Evolutionary conservation across 2,329 filamentous ascomycete species (phyloP).

Genomic region (Arachnopeziza araneosa): DNA sequence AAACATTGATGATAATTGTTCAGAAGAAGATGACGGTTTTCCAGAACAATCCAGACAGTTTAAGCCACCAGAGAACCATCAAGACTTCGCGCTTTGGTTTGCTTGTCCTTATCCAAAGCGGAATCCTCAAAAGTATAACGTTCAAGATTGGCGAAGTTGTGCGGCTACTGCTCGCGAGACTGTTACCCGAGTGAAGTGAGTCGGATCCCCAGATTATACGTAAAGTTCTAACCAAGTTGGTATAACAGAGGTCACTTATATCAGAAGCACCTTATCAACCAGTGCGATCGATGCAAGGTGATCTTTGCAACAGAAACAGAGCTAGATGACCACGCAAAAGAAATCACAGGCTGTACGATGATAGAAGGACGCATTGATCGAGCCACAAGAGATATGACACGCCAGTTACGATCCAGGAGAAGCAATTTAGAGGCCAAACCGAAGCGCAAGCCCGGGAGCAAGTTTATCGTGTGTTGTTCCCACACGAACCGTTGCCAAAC

Average conservation of each 20-base stretch:
- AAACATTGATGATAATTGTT: too few relatives aligned
- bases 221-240: too few relatives aligned
- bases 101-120: slow-evolving; percentile 6
- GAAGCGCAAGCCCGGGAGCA: slow-evolving; percentile 13
- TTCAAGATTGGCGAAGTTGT: slow-evolving; percentile 6
- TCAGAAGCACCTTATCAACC: slow-evolving; percentile 8
- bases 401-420: slow-evolving; percentile 9
- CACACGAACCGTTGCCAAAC: not conserved
- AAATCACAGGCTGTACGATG: not conserved
- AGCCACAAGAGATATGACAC: slow-evolving; percentile 3
- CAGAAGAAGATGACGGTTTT: too few relatives aligned
- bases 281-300: slow-evolving; percentile 12
- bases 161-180: slow-evolving; percentile 6
- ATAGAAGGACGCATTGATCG: not conserved
- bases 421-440: slow-evolving; percentile 9
- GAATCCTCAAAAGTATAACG: slow-evolving; percentile 8
- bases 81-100: too few relatives aligned
- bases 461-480: slow-evolving; percentile 12
- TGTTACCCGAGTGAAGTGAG: slow-evolving; percentile 13
- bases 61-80: too few relatives aligned
- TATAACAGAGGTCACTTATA: slow-evolving; percentile 13
- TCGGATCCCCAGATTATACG: not conserved
- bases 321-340: slow-evolving; percentile 1
- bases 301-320: slow-evolving; percentile 4
- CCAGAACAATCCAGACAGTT: too few relatives aligned